phyloP scores from a whole-genome alignment of 768 basidiomycete genomes.

The Lentinula raphanica region DNA sequence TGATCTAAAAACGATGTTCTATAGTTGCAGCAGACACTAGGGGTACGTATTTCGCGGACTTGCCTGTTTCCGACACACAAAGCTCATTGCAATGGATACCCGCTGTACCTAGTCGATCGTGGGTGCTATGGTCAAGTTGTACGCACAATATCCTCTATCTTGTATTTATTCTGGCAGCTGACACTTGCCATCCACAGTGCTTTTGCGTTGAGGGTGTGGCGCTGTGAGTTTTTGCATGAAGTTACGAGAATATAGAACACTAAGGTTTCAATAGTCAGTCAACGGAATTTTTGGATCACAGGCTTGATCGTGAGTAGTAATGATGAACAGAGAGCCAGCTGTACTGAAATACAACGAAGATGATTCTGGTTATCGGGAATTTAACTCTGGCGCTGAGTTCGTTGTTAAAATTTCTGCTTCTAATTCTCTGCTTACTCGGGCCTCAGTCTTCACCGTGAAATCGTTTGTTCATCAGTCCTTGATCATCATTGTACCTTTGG shows the following conservation, averaged over 20 bases:
- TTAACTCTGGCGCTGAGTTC: background rate
- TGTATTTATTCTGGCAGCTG: background rate
- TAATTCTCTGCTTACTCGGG: background rate
- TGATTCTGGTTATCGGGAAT: background rate
- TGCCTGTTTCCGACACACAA: background rate
- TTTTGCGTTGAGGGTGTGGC: conserved; percentile 58
- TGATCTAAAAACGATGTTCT: background rate
- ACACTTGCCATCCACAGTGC: conserved; percentile 27
- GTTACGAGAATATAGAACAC: background rate
- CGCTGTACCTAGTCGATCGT: conserved; percentile 50
- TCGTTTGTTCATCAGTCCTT: conserved; percentile 27
- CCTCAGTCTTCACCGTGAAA: conserved; percentile 40
- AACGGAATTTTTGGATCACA: conserved; percentile 47
- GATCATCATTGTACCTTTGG: background rate
- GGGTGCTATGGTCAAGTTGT: conserved; percentile 54
- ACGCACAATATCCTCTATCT: conserved; percentile 11
- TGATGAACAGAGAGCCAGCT: background rate
- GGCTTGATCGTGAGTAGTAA: conserved; percentile 43
- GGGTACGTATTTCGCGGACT: conserved; percentile 25
- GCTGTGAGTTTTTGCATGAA: conserved; percentile 39
- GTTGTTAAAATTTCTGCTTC: background rate
- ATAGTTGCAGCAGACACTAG: conserved; percentile 40
- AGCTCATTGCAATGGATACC: background rate
- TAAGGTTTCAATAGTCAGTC: conserved; percentile 41
- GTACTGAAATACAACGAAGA: background rate